Evolutionary conservation across 139 green algal species (phyloP), one percentile per base, ranked within the genome.

Genomic region (Coccomyxa sp.): DNA sequence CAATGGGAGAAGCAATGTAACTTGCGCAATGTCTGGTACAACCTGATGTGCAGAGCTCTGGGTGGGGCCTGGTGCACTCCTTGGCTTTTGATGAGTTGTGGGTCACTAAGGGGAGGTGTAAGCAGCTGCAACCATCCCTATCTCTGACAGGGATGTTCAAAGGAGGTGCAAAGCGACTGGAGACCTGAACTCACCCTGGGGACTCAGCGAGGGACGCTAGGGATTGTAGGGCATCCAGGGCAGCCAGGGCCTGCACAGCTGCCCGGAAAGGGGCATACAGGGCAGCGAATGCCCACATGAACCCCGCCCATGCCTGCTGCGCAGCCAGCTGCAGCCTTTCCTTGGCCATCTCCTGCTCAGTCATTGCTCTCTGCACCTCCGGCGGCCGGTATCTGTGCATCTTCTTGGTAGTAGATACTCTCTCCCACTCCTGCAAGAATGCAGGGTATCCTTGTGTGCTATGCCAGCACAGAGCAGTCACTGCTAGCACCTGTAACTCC

Each of bases 341-440:
- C 24, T 40, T 78, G 7, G 87, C 87, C 35, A 90, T 64, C 71
- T 88, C 91, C 71, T 93, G 82, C 58, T 50, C 36, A 33, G 80
- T 29, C 55, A 89, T 74, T 35, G 38, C 85, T 31, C 73, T 77
- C 38, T 82, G 80, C 24, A 95, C 92, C 7, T 84, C 81, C 14
- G 92, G 92, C 7, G 92, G 89, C 50, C 88, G 88, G 82, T 87
- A 96, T 8, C 90, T 80, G 31, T 87, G 77, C 14, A 93, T 74
- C 77, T 92, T 92, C 86, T 98, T 97, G 7, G 90, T 95, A 70
- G 84, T 86, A 80, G 86, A 92, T 5, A 95, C 84, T 76, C 88
- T 86, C 38, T 87, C 55, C 85, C 88, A 91, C n/a, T 81, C 77
- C 75, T 81, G 64, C 71, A 55, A 2, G 33, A 54, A 64, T n/a